Evolutionary conservation across 2,329 filamentous ascomycete species (phyloP), one percentile per base, ranked within the genome.

Genomic region (Neodidymelliopsis sp.): DNA sequence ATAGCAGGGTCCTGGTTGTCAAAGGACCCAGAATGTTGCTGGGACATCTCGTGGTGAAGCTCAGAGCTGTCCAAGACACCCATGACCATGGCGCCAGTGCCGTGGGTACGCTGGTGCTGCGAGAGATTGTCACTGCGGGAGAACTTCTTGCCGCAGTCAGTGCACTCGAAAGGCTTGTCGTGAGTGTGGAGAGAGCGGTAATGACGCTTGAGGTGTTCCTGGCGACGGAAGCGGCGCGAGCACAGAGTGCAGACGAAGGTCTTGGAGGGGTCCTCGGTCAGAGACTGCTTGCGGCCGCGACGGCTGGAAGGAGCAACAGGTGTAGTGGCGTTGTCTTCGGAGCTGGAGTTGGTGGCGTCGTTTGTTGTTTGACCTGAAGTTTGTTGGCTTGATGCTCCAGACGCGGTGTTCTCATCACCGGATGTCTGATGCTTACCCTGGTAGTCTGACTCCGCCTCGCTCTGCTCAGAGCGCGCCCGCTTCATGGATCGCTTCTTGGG

Each of bases 131-230:
- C 94, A 64, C 90, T 96, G 66, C 94, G 88, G 15, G 93, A 97
- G 79, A 97, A 99, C 81, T 96, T 97, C 88, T 99, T 99, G 65
- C 94, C 93, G 69, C 94, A 99, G 78, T 99, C 93, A 60, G 86
- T 84, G 81, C 94, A 99, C 78, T 96, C 91, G 67, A 97, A 99
- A 4, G 94, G 94, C 86, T 97, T 99, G 73, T 97, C 94, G 70
- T 96, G 88, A 1, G 94, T 99, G 81, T 99, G 94, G 36, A 99
- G 90, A 49, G 94, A 97, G 63, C 94, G 88, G 81, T 96, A 96
- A 81, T 99, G 94, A 56, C 94, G 90, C 86, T 99, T 99, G 53
- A 99, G 85, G 71, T 99, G 94, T 76, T 99, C 94, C 77, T 99
- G 94, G 56, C 94, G 90, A 56, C 94, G 89, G 88, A 99, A 99